Evolutionary conservation across 2,329 filamentous ascomycete species (phyloP).

Genomic region (Epichloe bromicola): DNA sequence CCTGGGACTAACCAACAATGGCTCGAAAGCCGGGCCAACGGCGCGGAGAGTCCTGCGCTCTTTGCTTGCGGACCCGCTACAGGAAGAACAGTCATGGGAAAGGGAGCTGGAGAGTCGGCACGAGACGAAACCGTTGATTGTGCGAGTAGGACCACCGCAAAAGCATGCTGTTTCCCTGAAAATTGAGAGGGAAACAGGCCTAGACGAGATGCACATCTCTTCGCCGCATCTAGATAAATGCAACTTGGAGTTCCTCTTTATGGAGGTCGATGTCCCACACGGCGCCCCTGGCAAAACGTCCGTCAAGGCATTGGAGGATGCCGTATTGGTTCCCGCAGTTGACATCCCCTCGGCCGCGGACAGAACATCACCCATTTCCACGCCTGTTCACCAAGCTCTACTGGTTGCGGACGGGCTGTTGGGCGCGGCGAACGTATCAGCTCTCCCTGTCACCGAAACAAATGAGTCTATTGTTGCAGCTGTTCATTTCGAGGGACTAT

Average conservation of each 20-base stretch:
- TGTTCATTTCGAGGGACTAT: constrained; percentile 41
- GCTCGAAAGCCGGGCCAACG: constrained; percentile 27
- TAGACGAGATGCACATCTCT: constrained; percentile 49
- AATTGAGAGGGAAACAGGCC: constrained; percentile 21
- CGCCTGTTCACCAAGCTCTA: constrained; percentile 73
- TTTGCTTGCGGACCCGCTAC: constrained; percentile 57
- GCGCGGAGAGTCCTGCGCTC: constrained; percentile 56
- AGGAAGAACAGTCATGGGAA: constrained; percentile 53
- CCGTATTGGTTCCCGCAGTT: constrained; percentile 62
- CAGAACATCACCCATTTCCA: constrained; percentile 53
- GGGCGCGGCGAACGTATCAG: constrained; percentile 45
- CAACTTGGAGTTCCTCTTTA: constrained; percentile 51
- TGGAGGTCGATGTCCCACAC: constrained; percentile 32
- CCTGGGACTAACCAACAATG: constrained; percentile 31
- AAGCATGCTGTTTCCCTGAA: constrained; percentile 17
- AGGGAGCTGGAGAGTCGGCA: constrained; percentile 40
- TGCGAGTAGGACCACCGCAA: constrained; percentile 35
- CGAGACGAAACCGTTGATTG: constrained; percentile 43
- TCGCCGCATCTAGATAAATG: constrained; percentile 47
- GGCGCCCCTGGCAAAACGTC: constrained; percentile 19
- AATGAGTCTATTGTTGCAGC: constrained; percentile 36
- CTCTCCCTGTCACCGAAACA: constrained; percentile 26
- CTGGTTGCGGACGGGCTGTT: constrained; percentile 60
- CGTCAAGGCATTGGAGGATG: constrained; percentile 40
- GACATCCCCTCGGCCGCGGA: constrained; percentile 56